phyloP scores from a whole-genome alignment of 2,329 filamentous ascomycete species.

The Akanthomyces dipterigenus region DNA sequence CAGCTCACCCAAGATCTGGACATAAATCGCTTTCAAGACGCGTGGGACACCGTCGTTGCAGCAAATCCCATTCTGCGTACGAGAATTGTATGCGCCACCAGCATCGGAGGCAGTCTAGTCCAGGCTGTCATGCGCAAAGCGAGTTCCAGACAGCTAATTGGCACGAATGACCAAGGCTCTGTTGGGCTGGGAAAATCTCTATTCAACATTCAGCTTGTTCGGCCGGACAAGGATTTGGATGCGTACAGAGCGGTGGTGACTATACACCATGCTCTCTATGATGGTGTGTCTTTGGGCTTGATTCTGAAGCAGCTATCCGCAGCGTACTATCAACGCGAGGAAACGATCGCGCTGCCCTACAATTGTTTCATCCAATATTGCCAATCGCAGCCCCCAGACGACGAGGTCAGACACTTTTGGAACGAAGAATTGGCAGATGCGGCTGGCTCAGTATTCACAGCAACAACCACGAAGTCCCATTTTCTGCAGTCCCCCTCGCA shows the following conservation, averaged over 20 bases:
- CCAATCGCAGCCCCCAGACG: conserved; percentile 14
- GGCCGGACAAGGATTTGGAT: conserved; percentile 13
- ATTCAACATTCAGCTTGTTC: not conserved
- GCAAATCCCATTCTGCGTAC: conserved; percentile 27
- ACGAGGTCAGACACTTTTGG: conserved; percentile 21
- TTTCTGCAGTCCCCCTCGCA: not conserved
- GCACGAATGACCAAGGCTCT: not conserved
- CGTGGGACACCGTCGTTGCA: conserved; percentile 23
- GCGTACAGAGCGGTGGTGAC: conserved; percentile 17
- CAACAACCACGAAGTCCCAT: conserved; percentile 26
- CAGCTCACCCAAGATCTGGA: conserved; percentile 17
- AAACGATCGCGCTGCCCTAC: not conserved
- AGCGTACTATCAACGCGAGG: conserved; percentile 13
- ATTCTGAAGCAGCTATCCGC: conserved; percentile 22
- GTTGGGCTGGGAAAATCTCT: not conserved
- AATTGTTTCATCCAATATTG: conserved; percentile 12
- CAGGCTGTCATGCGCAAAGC: not conserved
- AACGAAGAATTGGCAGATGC: conserved; percentile 9
- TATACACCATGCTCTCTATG: conserved; percentile 33
- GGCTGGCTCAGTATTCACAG: conserved; percentile 33
- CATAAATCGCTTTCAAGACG: conserved; percentile 19
- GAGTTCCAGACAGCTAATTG: not conserved
- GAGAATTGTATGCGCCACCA: conserved; percentile 21
- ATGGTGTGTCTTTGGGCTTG: conserved; percentile 26
- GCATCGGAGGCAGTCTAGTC: not conserved